Conservation (phyloP, 495 filamentous ascomycete genomes). For the Aspergillus taichungensis region DNA sequence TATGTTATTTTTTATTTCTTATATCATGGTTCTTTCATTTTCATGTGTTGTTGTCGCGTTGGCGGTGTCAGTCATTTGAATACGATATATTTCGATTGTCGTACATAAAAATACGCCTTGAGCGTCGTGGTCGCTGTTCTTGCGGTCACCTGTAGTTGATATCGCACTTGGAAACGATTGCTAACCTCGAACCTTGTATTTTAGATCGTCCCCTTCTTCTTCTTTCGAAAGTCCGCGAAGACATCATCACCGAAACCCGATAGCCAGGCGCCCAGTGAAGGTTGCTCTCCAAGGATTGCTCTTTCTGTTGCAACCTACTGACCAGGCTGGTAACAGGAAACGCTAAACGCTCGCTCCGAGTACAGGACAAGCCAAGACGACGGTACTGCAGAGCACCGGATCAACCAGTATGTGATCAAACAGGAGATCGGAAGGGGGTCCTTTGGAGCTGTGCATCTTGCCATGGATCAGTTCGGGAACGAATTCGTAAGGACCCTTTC, state of each 20-base stretch:
- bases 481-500: constrained; percentile 69
- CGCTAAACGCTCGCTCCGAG: constrained; percentile 78
- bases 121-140: neutral
- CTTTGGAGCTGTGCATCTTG: constrained; percentile 89
- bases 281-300: constrained; percentile 21
- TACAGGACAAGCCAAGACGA: constrained; percentile 83
- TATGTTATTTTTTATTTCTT: constrained; percentile 16
- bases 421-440: constrained; percentile 95
- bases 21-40: constrained; percentile 1
- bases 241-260: constrained; percentile 67
- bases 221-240: constrained; percentile 60
- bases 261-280: constrained; percentile 64
- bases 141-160: neutral
- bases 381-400: constrained; percentile 64
- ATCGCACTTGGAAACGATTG: neutral
- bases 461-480: constrained; percentile 79
- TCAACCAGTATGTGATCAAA: constrained; percentile 92
- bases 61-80: too few relatives aligned
- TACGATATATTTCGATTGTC: too few relatives aligned
- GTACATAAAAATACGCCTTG: too few relatives aligned
- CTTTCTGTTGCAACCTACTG: constrained; percentile 10
- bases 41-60: neutral
- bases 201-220: constrained; percentile 44
- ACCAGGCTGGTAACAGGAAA: constrained; percentile 54
- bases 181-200: neutral